These are phyloP conservation scores for Plantago lanceolata DNA, from an alignment of 305 asterid genomes.

Conservation along the genomic window DNA sequence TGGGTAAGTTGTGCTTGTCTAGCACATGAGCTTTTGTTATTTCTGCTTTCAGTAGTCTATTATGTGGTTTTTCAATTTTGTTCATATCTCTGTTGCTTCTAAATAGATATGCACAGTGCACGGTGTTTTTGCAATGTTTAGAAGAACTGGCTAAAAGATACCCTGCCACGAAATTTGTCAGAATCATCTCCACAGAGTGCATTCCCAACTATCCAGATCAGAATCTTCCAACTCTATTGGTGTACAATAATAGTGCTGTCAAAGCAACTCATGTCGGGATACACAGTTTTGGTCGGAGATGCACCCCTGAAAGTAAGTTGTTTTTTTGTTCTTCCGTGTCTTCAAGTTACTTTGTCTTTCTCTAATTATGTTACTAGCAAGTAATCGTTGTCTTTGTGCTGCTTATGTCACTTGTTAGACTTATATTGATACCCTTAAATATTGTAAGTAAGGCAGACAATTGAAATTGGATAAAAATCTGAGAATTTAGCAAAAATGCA, in stretches of 20 bases:
- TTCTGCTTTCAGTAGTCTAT: conserved; percentile 2
- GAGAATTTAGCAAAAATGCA: background rate
- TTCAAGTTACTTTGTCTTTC: background rate
- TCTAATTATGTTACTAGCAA: background rate
- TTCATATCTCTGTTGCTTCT: background rate
- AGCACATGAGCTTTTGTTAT: background rate
- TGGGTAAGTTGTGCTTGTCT: conserved; percentile 45
- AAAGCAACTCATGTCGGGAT: conserved; percentile 78
- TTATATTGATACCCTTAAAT: background rate
- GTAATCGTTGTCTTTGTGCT: background rate
- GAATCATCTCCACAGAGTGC: conserved; percentile 85
- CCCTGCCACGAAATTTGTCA: conserved; percentile 86
- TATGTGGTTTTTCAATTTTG: background rate
- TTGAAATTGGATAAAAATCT: background rate
- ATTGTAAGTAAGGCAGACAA: background rate
- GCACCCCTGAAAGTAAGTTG: conserved; percentile 78
- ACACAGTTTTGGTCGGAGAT: conserved; percentile 77
- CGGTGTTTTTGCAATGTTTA: conserved; percentile 71
- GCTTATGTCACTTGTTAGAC: background rate
- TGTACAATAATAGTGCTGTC: conserved; percentile 74
- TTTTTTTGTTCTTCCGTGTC: conserved; percentile 14
- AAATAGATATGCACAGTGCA: conserved; percentile 61
- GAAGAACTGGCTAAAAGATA: conserved; percentile 71
- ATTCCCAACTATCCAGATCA: conserved; percentile 91
- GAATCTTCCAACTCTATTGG: conserved; percentile 83